Evolutionary conservation across 495 filamentous ascomycete species (phyloP).

Genomic region (Penicillium daleae): DNA sequence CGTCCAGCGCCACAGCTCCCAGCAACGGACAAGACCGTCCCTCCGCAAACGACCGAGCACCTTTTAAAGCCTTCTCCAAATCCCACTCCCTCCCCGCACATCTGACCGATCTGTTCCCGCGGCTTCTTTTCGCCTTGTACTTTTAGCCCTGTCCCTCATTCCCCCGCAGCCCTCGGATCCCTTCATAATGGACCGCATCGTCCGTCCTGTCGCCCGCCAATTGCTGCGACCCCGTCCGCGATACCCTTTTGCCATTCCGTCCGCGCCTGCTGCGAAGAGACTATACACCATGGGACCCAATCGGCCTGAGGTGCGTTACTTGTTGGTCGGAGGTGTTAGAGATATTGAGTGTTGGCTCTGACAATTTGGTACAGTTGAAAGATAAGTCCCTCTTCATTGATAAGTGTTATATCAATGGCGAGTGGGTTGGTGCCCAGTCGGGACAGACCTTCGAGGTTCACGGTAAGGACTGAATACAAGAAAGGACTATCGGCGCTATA

Average conservation of each 20-base stretch:
- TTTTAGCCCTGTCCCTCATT: background rate
- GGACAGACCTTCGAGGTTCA: slow-evolving; percentile 81
- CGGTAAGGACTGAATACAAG: slow-evolving; percentile 46
- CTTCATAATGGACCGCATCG: slow-evolving; percentile 45
- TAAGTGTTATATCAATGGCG: slow-evolving; percentile 82
- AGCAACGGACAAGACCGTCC: background rate
- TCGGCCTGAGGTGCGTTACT: slow-evolving; percentile 42
- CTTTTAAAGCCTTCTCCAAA: slow-evolving; percentile 25
- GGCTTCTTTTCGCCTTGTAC: slow-evolving; percentile 3
- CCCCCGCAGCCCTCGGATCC: background rate
- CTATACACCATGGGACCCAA: slow-evolving; percentile 49
- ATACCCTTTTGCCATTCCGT: slow-evolving; percentile 47
- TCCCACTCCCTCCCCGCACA: slow-evolving; percentile 20
- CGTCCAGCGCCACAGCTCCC: slow-evolving; percentile 15
- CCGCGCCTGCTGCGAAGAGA: slow-evolving; percentile 36
- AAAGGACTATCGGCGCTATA: background rate
- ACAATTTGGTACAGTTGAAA: slow-evolving; percentile 60
- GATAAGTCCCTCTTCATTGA: slow-evolving; percentile 81
- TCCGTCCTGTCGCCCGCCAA: slow-evolving; percentile 45
- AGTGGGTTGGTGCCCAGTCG: slow-evolving; percentile 76
- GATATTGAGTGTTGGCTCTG: background rate
- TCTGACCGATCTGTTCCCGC: slow-evolving; percentile 11
- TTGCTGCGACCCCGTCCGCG: slow-evolving; percentile 42
- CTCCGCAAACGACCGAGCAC: slow-evolving; percentile 7
- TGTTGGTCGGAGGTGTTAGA: background rate